These are phyloP conservation scores for Globisporangium yorkense DNA, from an alignment of 352 stramenopile genomes.

Conservation along the genomic window DNA sequence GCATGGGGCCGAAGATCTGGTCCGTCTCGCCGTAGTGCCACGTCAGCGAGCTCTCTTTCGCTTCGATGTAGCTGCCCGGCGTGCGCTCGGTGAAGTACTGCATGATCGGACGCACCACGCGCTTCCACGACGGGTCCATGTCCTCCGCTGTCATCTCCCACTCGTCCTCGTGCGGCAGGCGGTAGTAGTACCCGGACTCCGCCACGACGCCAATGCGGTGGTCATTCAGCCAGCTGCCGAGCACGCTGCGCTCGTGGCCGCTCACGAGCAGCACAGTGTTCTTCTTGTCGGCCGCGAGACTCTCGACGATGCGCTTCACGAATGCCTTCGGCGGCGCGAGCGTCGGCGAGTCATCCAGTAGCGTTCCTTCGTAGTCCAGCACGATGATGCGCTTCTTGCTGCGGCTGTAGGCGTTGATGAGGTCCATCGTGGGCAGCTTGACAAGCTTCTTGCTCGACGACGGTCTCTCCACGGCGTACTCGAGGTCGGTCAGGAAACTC, in stretches of 20 bases:
- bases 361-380: slow-evolving; percentile 82
- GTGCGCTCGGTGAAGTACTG: slow-evolving; percentile 68
- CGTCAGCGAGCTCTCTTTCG: slow-evolving; percentile 79
- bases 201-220: slow-evolving; percentile 68
- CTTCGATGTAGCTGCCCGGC: slow-evolving; percentile 73
- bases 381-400: slow-evolving; percentile 83
- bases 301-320: slow-evolving; percentile 26
- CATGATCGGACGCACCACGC: slow-evolving; percentile 70
- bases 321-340: slow-evolving; percentile 55
- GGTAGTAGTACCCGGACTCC: slow-evolving; percentile 53
- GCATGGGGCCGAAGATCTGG: slow-evolving; percentile 57
- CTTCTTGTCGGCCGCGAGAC: slow-evolving; percentile 34
- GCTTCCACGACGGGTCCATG: slow-evolving; percentile 66
- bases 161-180: slow-evolving; percentile 37
- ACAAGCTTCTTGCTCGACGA: slow-evolving; percentile 44
- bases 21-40: slow-evolving; percentile 88
- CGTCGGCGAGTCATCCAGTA: slow-evolving; percentile 20
- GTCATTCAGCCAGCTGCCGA: slow-evolving; percentile 81
- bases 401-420: slow-evolving; percentile 47
- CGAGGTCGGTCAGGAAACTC: slow-evolving; percentile 71
- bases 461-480: slow-evolving; percentile 25
- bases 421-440: slow-evolving; percentile 55
- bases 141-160: slow-evolving; percentile 70
- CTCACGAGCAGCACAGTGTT: slow-evolving; percentile 80
- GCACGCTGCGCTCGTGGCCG: slow-evolving; percentile 71